Base-by-base conservation (phyloP, 768 basidiomycete species). In the Leucosporidium creatinivorum region DNA sequence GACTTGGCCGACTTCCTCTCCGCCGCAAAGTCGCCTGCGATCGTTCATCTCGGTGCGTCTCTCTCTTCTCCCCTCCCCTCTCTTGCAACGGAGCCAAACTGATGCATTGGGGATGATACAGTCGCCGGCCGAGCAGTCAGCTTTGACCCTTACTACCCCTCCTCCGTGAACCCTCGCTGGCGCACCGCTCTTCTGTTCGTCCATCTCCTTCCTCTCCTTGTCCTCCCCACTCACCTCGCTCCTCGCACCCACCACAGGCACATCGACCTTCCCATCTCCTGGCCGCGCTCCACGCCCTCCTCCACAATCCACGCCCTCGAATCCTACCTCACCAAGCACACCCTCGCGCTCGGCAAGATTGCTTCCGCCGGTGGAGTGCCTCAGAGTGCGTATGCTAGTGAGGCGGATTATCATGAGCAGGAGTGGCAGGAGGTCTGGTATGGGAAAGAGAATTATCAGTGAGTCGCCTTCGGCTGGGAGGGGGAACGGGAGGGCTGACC, bases 81-180 rank as follows among this genome's bases (percentile, higher is more conserved):
- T 3, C 18, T 12, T 6, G 17, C 26, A 18, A 1, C 4, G 1
- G 19, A 13, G 26, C 1, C 25, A 31, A 57, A 2, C 7, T 4
- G 21, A 25, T 21, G 12, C 21, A 21, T 3, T 5, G n/a, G 15
- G 12, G 5, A n/a, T 19, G n/a, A 23, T 36, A 18, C 58, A 67
- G 66, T 67, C 33, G 61, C 66, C 3, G 66, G 66, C 10, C 25
- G 66, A 2, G 49, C 48, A 0, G 61, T 67, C 31, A 10, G 23
- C 25, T 10, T 47, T 12, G 61, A 67, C 49, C 56, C 66, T 3
- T 21, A 31, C 10, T 47, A 44, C 18, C 66, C 66, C 1, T 54
- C 66, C 25, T 21, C 33, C 26, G 66, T 67, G 55, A 62, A 67
- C 56, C 66, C 66, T 0, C 55, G 36, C 21, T 67, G 66, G 66